Evolutionary conservation across 1,139 yeast species (phyloP).

Genomic region (Candida tunisiensis): DNA sequence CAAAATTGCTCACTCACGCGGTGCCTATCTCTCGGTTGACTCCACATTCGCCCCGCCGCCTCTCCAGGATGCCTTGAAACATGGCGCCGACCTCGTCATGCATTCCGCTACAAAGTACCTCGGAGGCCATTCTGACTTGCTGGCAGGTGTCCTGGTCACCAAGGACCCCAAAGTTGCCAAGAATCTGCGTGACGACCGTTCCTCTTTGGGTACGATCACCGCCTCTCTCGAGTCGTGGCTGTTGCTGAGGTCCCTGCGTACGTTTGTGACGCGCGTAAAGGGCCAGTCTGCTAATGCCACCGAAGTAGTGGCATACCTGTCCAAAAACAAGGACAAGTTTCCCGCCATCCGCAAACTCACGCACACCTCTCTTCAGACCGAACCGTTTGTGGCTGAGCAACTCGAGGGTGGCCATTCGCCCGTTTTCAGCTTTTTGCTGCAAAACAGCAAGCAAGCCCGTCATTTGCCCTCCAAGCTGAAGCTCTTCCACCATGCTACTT

Average conservation of each 20-base stretch:
- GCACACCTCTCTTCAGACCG: constrained; percentile 66
- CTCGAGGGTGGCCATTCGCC: constrained; percentile 55
- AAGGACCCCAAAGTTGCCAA: constrained; percentile 31
- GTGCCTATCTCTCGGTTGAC: constrained; percentile 59
- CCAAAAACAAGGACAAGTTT: constrained; percentile 28
- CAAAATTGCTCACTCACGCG: constrained; percentile 46
- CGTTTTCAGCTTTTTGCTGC: constrained; percentile 50
- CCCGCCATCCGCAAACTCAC: constrained; percentile 34
- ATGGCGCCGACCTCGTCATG: constrained; percentile 70
- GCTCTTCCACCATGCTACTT: constrained; percentile 77
- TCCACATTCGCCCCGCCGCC: constrained; percentile 94
- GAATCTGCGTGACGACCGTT: constrained; percentile 40
- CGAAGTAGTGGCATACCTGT: constrained; percentile 42
- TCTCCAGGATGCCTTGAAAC: constrained; percentile 58
- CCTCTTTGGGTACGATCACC: constrained; percentile 58
- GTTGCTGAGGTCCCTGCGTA: constrained; percentile 61
- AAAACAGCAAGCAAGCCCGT: constrained; percentile 38
- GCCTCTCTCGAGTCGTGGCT: constrained; percentile 65
- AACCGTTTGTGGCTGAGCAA: constrained; percentile 45
- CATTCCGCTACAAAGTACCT: constrained; percentile 87
- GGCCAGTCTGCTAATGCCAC: constrained; percentile 51
- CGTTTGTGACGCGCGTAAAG: constrained; percentile 52
- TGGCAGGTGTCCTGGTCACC: constrained; percentile 65
- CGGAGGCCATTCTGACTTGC: constrained; percentile 87
- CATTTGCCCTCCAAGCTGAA: constrained; percentile 48